Evolutionary conservation across 176 grass and related monocot genomes (phyloP).

Genomic region (Lolium perenne): DNA sequence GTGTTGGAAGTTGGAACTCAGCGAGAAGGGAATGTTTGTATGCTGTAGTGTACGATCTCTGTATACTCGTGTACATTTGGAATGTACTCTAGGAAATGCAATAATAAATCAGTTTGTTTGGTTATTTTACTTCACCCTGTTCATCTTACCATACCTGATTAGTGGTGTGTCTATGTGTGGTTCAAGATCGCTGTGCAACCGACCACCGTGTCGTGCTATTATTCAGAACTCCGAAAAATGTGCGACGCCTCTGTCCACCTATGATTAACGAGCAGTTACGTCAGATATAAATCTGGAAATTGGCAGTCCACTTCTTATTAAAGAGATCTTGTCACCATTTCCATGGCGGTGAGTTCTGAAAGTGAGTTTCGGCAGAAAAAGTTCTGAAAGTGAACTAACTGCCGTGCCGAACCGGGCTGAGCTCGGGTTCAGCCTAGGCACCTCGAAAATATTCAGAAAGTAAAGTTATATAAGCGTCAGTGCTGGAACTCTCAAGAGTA

Average conservation of each 20-base stretch:
- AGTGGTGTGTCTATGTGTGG: not conserved
- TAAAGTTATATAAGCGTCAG: not conserved
- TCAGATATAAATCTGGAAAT: not conserved
- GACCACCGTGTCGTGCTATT: not conserved
- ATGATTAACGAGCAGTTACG: not conserved
- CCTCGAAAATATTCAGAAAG: too few species aligned
- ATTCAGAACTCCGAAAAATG: not conserved
- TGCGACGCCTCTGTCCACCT: not conserved
- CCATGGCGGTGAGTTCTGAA: not conserved
- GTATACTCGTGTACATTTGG: constrained; percentile 27
- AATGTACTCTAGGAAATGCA: too few species aligned
- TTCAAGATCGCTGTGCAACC: too few species aligned
- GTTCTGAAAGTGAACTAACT: not conserved
- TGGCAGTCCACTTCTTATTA: not conserved
- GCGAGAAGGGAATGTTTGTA: not conserved
- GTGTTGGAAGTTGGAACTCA: not conserved
- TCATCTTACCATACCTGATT: not conserved
- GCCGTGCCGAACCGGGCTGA: too few species aligned
- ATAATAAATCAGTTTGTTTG: not conserved
- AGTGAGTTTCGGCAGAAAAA: not conserved
- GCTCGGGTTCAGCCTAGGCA: too few species aligned
- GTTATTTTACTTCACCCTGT: not conserved
- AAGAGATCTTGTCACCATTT: not conserved
- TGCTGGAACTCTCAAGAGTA: constrained; percentile 13
- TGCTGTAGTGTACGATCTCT: constrained; percentile 26